Evolutionary conservation across 352 stramenopile species (phyloP).

Genomic region (Phytopythium ostracodes): DNA sequence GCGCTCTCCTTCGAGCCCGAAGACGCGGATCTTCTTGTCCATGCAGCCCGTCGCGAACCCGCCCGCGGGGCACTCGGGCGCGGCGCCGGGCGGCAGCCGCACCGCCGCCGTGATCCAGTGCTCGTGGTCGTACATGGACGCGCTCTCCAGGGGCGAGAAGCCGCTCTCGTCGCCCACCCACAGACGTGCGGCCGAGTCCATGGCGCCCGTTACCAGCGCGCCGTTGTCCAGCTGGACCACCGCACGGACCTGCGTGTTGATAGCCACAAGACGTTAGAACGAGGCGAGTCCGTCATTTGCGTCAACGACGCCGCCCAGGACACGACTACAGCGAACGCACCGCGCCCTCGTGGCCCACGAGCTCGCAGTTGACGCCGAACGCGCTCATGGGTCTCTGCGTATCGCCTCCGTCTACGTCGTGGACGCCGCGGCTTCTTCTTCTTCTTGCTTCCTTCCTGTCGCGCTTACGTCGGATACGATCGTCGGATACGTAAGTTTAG

Average conservation of each 20-base stretch:
- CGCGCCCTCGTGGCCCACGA: slow-evolving; percentile 73
- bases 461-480: not conserved
- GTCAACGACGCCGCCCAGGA: too few relatives aligned
- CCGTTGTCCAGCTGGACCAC: slow-evolving; percentile 45
- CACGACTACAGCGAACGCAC: slow-evolving; percentile 24
- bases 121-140: slow-evolving; percentile 69
- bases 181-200: slow-evolving; percentile 60
- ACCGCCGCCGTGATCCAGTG: slow-evolving; percentile 78
- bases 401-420: too few relatives aligned
- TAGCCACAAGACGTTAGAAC: not conserved
- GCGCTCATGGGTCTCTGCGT: slow-evolving; percentile 10
- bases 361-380: slow-evolving; percentile 42
- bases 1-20: slow-evolving; percentile 38
- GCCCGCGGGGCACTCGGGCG: slow-evolving; percentile 8
- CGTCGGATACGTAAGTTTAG: too few relatives aligned
- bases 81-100: slow-evolving; percentile 16
- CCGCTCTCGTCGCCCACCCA: slow-evolving; percentile 39
- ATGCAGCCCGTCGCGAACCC: slow-evolving; percentile 78
- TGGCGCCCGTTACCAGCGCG: slow-evolving; percentile 64
- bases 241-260: slow-evolving; percentile 42
- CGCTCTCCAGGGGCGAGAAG: slow-evolving; percentile 45
- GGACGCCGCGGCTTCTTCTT: not conserved
- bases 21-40: slow-evolving; percentile 78
- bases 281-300: too few relatives aligned
- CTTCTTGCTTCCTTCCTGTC: not conserved